Percentiles rank a stretch among this genome's conserved stretches.
These are phyloP conservation scores for Castanopsis chinensis DNA, from an alignment of 306 rosid species.

Conservation along the genomic window DNA sequence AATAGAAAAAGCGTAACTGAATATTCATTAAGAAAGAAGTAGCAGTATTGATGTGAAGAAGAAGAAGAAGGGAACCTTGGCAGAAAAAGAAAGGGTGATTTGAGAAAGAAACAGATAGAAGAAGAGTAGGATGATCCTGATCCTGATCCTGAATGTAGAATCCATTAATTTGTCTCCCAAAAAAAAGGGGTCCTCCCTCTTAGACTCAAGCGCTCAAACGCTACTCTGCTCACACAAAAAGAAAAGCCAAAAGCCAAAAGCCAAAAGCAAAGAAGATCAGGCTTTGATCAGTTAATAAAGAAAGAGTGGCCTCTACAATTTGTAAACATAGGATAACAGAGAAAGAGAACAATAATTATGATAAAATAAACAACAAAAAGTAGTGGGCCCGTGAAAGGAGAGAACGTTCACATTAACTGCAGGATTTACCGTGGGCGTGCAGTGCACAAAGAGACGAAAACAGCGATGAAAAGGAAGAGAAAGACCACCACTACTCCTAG, in stretches of 20 bases:
- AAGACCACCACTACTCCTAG: background rate
- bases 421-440: conserved; percentile 2
- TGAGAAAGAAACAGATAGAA: conserved; percentile 40
- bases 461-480: conserved; percentile 23
- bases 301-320: conserved; percentile 1
- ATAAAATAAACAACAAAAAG: background rate
- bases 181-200: background rate
- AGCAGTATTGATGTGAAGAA: no score
- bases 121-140: background rate
- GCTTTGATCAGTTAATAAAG: background rate
- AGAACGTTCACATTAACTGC: conserved; percentile 14
- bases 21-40: no score
- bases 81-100: conserved; percentile 38
- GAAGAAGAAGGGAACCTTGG: conserved; percentile 40
- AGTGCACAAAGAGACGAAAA: conserved; percentile 1
- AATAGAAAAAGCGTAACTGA: background rate
- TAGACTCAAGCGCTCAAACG: no score
- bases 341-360: background rate
- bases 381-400: background rate
- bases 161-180: conserved; percentile 28
- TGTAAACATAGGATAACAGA: conserved; percentile 3
- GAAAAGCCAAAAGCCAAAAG: background rate
- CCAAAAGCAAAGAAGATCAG: background rate
- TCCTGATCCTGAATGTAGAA: conserved; percentile 24
- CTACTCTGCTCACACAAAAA: background rate